Conservation (phyloP, 1,284 basidiomycete species). For the Moesziomyces sp. region DNA sequence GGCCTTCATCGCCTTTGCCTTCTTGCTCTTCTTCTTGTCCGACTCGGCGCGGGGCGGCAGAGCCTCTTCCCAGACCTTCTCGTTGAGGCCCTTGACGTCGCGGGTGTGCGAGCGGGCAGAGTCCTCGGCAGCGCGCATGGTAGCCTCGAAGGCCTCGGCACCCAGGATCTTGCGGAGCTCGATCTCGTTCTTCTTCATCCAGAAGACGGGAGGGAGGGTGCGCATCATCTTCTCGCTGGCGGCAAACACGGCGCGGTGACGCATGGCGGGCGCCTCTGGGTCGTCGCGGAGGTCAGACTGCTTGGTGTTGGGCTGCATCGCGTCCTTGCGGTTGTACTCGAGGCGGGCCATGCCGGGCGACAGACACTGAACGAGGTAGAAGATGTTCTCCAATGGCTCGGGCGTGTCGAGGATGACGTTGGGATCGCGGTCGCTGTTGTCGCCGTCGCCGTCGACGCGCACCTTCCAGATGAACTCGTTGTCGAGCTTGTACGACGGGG, state of each 20-base stretch:
- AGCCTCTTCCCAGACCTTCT: conserved; percentile 63
- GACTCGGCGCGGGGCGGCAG: conserved; percentile 44
- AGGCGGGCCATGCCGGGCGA: conserved; percentile 58
- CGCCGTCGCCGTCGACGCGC: conserved; percentile 57
- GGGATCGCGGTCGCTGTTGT: conserved; percentile 53
- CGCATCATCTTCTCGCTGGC: conserved; percentile 58
- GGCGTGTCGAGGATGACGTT: conserved; percentile 60
- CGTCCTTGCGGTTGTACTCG: conserved; percentile 59
- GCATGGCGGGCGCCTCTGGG: conserved; percentile 55
- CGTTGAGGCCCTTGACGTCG: conserved; percentile 60
- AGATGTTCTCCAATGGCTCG: conserved; percentile 62
- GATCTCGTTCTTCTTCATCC: conserved; percentile 62
- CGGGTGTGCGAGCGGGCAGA: conserved; percentile 46
- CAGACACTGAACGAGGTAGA: conserved; percentile 62
- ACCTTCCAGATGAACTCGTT: conserved; percentile 62
- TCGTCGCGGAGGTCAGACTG: conserved; percentile 57
- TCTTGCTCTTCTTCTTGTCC: conserved; percentile 55
- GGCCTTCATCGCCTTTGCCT: conserved; percentile 40
- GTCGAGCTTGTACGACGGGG: conserved; percentile 56
- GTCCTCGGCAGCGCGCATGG: conserved; percentile 53
- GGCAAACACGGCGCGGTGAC: conserved; percentile 60
- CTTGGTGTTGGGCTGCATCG: conserved; percentile 61
- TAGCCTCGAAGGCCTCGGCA: conserved; percentile 55
- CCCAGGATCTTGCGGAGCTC: conserved; percentile 59
- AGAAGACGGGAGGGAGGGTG: conserved; percentile 59